Base-by-base conservation (phyloP, 805 yeast species). In the Candida mattraensis region DNA sequence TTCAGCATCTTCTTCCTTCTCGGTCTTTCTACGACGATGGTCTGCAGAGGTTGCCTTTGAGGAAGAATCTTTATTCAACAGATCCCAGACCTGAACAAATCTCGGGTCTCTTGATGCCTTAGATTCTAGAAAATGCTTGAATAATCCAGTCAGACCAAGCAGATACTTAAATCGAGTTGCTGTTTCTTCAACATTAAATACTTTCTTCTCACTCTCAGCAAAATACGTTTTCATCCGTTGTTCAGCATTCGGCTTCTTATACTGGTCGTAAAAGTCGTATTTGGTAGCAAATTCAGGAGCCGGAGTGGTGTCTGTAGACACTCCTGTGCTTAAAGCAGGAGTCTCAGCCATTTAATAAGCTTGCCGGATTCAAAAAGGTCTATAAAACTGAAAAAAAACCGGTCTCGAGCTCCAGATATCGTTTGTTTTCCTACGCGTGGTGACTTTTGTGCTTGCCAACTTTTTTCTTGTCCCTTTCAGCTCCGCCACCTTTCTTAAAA, bases 1-100 rank as follows among this genome's bases (percentile, higher is more conserved):
- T 51, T 82, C 87, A 1, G 78, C 87, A 55, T 84, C 89, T 54
- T 83, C 93, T 55, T 83, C 89, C 53, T 78, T 75, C 49, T 83
- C 89, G 3, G 87, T 80, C 51, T 80, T 80, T 42, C 88, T 69
- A 53, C 84, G 68, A 50, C 83, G 70, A 37, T 65, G 68, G 32
- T 65, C 68, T 14, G 44, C 48, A 14, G 50, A 39, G 5, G 41
- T 36, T 7, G 25, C 25, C 7, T 21, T 39, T 30, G 32, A 11
- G 1, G 28, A 7, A 12, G 20, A 9, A 39, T 45, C 38, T 25
- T 28, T 21, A 32, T 47, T 44, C 25, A 74, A 53, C 31, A 63
- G 50, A 20, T 74, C 67, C 33, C 80, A 59, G 10, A 80, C 82
- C 42, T 69, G 58, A 32, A 68, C 66, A 50, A 81, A 77, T 16